phyloP scores from a whole-genome alignment of 345 rosid species.

The Raphanus sativus region DNA sequence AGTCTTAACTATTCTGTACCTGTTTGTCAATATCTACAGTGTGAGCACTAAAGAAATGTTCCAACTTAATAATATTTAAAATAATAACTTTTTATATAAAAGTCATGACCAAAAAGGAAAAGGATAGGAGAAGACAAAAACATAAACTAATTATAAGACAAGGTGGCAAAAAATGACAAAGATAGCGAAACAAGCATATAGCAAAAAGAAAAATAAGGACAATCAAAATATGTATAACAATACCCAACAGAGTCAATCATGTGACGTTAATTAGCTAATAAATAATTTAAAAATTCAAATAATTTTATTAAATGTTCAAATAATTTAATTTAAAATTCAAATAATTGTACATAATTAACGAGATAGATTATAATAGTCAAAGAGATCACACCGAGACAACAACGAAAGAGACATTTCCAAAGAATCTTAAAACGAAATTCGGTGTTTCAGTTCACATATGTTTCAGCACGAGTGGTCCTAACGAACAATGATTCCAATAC shows the following conservation, averaged over 20 bases:
- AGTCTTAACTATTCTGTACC: not conserved
- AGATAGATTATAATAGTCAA: constrained; percentile 21
- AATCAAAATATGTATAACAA: not conserved
- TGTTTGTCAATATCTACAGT: constrained; percentile 18
- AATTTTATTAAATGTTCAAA: too few species aligned
- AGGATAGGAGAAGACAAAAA: not conserved
- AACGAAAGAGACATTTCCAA: not conserved
- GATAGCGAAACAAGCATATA: not conserved
- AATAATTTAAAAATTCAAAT: not conserved
- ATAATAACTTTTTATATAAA: not conserved
- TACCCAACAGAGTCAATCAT: not conserved
- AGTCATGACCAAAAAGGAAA: not conserved
- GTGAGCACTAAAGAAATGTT: constrained; percentile 16
- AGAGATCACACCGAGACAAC: constrained; percentile 23
- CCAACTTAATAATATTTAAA: not conserved
- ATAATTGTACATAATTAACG: not conserved
- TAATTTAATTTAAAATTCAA: too few species aligned
- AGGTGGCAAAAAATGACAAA: not conserved
- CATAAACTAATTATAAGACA: not conserved
- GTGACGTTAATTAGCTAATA: not conserved
- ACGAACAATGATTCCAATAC: not conserved
- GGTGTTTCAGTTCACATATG: constrained; percentile 28
- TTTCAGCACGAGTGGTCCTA: not conserved
- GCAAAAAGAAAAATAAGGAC: not conserved
- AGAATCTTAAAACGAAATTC: constrained; percentile 1